Conservation (phyloP, 2,329 filamentous ascomycete species). For the Pyrenochaeta sp. region DNA sequence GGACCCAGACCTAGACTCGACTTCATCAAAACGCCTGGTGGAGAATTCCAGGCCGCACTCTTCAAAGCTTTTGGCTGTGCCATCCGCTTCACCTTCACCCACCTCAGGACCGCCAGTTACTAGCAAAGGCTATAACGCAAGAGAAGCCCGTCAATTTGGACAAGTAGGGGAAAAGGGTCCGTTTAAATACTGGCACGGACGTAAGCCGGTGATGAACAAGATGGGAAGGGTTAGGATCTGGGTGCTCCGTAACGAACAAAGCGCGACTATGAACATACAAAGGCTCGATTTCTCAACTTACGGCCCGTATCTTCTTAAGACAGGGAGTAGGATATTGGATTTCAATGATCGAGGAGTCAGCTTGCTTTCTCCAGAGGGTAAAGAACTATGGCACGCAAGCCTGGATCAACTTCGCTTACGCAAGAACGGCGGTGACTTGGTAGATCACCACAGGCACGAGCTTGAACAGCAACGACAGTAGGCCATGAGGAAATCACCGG, state of each 20-base stretch:
- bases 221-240: constrained; percentile 1
- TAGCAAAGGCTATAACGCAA: background rate
- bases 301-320: background rate
- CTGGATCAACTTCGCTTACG: background rate
- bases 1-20: background rate
- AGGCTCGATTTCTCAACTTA: background rate
- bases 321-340: background rate
- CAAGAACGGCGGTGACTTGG: background rate
- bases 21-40: background rate
- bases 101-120: background rate
- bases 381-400: constrained; percentile 1
- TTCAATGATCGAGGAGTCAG: background rate
- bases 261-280: background rate
- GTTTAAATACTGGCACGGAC: background rate
- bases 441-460: background rate
- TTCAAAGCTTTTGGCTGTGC: background rate
- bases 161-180: background rate
- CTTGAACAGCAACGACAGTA: background rate
- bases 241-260: background rate
- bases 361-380: background rate
- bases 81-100: background rate
- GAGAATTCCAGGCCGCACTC: background rate
- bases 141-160: background rate
- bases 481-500: too few species aligned
- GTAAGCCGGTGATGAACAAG: background rate